Base-by-base conservation (phyloP, 306 rosid genomes). In the Cucumis melo region DNA sequence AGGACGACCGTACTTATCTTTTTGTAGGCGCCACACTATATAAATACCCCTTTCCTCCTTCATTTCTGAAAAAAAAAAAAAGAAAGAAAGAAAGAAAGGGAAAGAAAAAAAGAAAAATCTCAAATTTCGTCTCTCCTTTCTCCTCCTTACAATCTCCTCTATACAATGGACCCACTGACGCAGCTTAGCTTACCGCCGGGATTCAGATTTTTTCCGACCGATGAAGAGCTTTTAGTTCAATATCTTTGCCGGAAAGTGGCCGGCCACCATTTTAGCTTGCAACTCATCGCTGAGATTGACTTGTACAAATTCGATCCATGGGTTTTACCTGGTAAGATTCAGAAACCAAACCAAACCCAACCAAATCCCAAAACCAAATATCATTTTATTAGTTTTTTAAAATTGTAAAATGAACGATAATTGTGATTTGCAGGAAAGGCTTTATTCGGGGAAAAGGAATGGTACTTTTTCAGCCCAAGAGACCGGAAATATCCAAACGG, bases 171-270 rank as follows among this genome's bases (percentile, higher is more conserved):
- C 77, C 91, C 88, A 1, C 91, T 90, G 0, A 71, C 90, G 23
- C 93, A 91, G 79, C 89, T 93, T 60, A 90, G 91, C 62, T 86
- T 93, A 63, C 98, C 98, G n/a, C 93, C 98, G 38, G 98, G 98
- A 21, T 93, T 93, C 34, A 86, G 98, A 46, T 93, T 93, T 70
- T 93, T 46, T 55, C 97, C 98, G 1, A 93, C 96, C 0, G 98
- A 93, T 38, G 98, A 93, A 58, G 98, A 93, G 84, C 97, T 93
- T 78, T 78, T 93, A 48, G 98, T 93, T 76, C 96, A 93, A 61
- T 93, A 93, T 60, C 87, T 93, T 1, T 90, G 96, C 79, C 87
- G 96, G 27, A 91, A 93, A 78, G 98, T 93, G 12, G 98, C 97
- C 7, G 98, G 98, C 2, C 88, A 91, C n/a, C 91, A 91, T 79